Conservation (phyloP, 1,284 basidiomycete species). For the Marasmius tenuissimus region DNA sequence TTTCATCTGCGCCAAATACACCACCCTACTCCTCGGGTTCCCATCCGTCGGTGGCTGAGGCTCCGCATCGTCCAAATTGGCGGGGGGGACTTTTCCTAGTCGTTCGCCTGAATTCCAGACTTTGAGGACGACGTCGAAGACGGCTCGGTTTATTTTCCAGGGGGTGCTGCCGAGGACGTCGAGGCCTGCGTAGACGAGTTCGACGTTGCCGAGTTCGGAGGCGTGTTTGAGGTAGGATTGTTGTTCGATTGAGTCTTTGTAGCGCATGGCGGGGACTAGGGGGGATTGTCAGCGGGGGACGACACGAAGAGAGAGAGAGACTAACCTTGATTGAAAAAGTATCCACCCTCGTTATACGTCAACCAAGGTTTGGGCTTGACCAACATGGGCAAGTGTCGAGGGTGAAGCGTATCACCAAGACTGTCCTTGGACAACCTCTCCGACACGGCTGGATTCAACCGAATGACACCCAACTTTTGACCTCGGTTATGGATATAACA, state of each 20-base stretch:
- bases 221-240: constrained; percentile 79
- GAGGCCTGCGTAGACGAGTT: constrained; percentile 85
- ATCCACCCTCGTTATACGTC: constrained; percentile 79
- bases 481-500: constrained; percentile 93
- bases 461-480: constrained; percentile 89
- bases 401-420: constrained; percentile 80
- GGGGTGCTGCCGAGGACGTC: constrained; percentile 91
- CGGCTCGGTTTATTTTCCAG: constrained; percentile 80
- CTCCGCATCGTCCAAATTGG: constrained; percentile 56
- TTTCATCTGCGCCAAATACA: constrained; percentile 65
- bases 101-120: constrained; percentile 86
- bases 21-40: constrained; percentile 65
- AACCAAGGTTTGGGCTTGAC: constrained; percentile 91
- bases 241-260: constrained; percentile 91
- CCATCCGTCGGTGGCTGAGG: constrained; percentile 67
- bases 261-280: constrained; percentile 82
- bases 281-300: not conserved
- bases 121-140: constrained; percentile 53
- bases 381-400: constrained; percentile 95
- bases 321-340: constrained; percentile 76
- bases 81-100: constrained; percentile 78
- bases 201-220: constrained; percentile 74
- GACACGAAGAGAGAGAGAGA: constrained; percentile 7
- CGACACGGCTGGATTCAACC: constrained; percentile 81
- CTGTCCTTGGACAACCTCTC: constrained; percentile 80